Percentiles rank a stretch among this genome's conserved stretches.
phyloP scores from a whole-genome alignment of 371 early-diverging fungal genomes.

The Saksenaea vasiformis region DNA sequence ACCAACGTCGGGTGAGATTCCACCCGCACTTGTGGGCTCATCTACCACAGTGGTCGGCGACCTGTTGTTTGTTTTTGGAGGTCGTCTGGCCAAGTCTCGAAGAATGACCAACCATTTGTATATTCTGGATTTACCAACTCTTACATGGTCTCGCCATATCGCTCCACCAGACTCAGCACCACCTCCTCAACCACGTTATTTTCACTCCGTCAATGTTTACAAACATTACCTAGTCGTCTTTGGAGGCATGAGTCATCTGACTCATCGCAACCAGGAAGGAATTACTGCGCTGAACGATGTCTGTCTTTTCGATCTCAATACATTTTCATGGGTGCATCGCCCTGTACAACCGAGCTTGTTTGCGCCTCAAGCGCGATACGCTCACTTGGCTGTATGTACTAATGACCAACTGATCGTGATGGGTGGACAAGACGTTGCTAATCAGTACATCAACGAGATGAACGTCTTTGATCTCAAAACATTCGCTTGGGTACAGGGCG shows the following conservation, averaged over 20 bases:
- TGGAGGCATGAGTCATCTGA: conserved; percentile 64
- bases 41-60: conserved; percentile 63
- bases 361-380: conserved; percentile 69
- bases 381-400: conserved; percentile 64
- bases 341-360: conserved; percentile 43
- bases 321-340: conserved; percentile 60
- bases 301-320: conserved; percentile 58
- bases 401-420: conserved; percentile 64
- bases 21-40: conserved; percentile 75
- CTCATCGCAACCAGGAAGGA: conserved; percentile 21
- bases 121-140: conserved; percentile 60
- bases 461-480: conserved; percentile 67
- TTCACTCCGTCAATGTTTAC: conserved; percentile 76
- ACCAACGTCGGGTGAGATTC: conserved; percentile 62
- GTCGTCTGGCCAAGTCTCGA: conserved; percentile 67
- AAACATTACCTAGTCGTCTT: conserved; percentile 55
- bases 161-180: conserved; percentile 35
- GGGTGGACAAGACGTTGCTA: conserved; percentile 76
- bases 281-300: conserved; percentile 65
- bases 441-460: conserved; percentile 73
- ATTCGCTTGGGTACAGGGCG: conserved; percentile 63
- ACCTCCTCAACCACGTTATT: conserved; percentile 66
- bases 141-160: conserved; percentile 52
- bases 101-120: conserved; percentile 73
- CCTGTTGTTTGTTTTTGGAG: conserved; percentile 71